Base-by-base conservation (phyloP, 75 land plant species). In the Isoetes taiwanensis region DNA sequence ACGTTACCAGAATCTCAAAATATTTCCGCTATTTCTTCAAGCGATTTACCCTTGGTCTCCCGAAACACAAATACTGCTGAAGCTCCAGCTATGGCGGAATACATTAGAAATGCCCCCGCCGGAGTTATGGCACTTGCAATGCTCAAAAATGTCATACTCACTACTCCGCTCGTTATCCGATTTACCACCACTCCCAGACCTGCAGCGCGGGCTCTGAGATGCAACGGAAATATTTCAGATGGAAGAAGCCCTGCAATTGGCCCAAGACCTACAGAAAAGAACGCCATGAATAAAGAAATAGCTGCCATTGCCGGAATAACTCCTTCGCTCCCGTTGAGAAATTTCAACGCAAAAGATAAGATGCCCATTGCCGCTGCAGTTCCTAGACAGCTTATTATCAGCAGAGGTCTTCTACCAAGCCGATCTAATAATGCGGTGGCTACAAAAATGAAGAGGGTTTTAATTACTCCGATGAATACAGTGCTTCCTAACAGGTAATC, bases 11-110 rank as follows among this genome's bases (percentile, higher is more conserved):
- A n/a, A 23, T 56, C 29, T 56, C 60, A 73, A 68, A 79, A 85
- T 32, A 77, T 39, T 61, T 43, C 39, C 42, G 72, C 82, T 34
- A 87, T 84, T 64, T 84, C 78, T 59, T 87, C 94, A 52, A 87
- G 56, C 0, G 81, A 65, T 29, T 78, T 78, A 0, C 94, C 94
- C 61, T 84, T 87, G 1, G 94, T 87, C 64, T 87, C 94, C n/a
- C n/a, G n/a, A n/a, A n/a, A n/a, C n/a, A n/a, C n/a, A n/a, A n/a
- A n/a, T n/a, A n/a, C n/a, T n/a, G n/a, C n/a, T n/a, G n/a, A n/a
- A n/a, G n/a, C n/a, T n/a, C n/a, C n/a, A n/a, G n/a, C n/a, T n/a
- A n/a, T n/a, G n/a, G n/a, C n/a, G n/a, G n/a, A n/a, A n/a, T n/a
- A n/a, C n/a, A n/a, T n/a, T n/a, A n/a, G n/a, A n/a, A n/a, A n/a